Percentiles rank a stretch among this genome's conserved stretches.
phyloP scores from a whole-genome alignment of 805 yeast genomes.

The Monosporozyma servazzii region DNA sequence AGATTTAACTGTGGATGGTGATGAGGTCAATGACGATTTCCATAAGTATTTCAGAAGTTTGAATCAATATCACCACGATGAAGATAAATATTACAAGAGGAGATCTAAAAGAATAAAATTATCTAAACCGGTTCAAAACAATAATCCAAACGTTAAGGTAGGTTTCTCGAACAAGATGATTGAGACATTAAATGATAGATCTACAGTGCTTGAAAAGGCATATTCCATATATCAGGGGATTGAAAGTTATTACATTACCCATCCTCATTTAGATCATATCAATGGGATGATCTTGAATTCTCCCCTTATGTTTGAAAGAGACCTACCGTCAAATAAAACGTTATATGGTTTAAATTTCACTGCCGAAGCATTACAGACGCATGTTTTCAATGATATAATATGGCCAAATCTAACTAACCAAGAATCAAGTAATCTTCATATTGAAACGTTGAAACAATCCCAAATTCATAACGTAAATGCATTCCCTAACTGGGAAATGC shows the following conservation, averaged over 20 bases:
- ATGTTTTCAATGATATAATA: conserved; percentile 61
- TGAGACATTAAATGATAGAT: conserved; percentile 6
- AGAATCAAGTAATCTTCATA: conserved; percentile 10
- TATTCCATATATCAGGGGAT: conserved; percentile 31
- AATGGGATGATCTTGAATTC: conserved; percentile 61
- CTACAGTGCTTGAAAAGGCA: conserved; percentile 27
- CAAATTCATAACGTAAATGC: conserved; percentile 9
- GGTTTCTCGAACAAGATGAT: conserved; percentile 15
- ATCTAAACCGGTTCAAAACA: background rate
- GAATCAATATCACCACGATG: background rate
- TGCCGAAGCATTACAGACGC: conserved; percentile 39
- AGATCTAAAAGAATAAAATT: background rate
- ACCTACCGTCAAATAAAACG: conserved; percentile 33
- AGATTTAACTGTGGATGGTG: background rate
- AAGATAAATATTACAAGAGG: background rate
- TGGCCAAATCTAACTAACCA: conserved; percentile 62
- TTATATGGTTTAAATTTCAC: conserved; percentile 50
- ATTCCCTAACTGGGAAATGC: conserved; percentile 23
- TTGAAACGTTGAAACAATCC: conserved; percentile 6
- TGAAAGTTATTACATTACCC: conserved; percentile 52
- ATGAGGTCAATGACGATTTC: background rate
- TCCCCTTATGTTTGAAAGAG: conserved; percentile 33
- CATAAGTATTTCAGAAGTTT: background rate
- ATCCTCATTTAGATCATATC: conserved; percentile 80
- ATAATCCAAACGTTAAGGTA: background rate